Base-by-base conservation (phyloP, 768 basidiomycete species). In the Agrocybe praecox region DNA sequence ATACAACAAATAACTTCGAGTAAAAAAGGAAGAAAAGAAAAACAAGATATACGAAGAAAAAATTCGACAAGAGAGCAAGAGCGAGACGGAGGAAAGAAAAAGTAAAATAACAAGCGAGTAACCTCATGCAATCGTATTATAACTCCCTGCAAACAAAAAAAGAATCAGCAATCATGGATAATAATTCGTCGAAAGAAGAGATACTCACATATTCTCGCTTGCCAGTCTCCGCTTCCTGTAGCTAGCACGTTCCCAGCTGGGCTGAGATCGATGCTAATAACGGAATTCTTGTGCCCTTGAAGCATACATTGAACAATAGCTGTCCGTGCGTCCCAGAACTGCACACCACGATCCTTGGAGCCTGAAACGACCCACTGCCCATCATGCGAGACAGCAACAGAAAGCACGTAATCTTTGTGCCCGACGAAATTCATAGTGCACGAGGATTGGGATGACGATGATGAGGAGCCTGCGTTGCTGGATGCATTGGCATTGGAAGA, bases 291-390 rank as follows among this genome's bases (percentile, higher is more conserved):
- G 63, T 84, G 83, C 2, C 83, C 82, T 69, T 98, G 96, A 29
- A 99, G 78, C 90, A 96, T 94, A 66, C 92, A 89, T 71, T 98
- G 96, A 65, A 94, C 89, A 42, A 86, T 82, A 26, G 80, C 81
- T 12, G 81, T 81, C 60, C 83, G 80, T 51, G 92, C 85, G 68
- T 96, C 92, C 88, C 92, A 94, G 69, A 96, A 94, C 70, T 96
- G 93, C 53, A 99, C 95, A 0, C 94, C 90, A 12, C 97, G 90
- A 70, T 99, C 97, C 75, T 98, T 98, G 4, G 82, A 82, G 1
- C 97, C 96, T 11, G 93, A 95, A 11, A 97, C 96, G 63, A 98
- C 89, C 92, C 94, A 85, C 62, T 92, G 86, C 4, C 92, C 93
- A 71, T 98, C 96, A 60, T 94, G 90, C 46, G 92, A 94, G 47